phyloP scores from a whole-genome alignment of 306 rosid species.

The Cyclanthera cordifolia region DNA sequence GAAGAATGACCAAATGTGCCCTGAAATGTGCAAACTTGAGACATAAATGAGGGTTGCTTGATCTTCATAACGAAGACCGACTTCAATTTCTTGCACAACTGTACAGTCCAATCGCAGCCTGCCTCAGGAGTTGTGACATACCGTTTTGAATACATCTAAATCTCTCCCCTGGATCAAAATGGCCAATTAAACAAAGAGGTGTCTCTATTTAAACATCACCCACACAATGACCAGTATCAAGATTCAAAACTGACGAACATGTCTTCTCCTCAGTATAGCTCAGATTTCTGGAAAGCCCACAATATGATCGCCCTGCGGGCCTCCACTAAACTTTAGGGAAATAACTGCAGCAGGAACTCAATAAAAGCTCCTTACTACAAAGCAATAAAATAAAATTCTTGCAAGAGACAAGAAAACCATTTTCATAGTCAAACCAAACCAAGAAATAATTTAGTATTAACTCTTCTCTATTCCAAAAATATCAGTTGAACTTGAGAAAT shows the following conservation, averaged over 20 bases:
- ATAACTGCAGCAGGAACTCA: not conserved
- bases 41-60: not conserved
- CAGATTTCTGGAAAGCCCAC: not conserved
- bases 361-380: not conserved
- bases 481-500: not conserved
- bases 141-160: not conserved
- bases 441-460: not conserved
- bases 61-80: not conserved
- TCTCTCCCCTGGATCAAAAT: not conserved
- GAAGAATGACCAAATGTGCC: not conserved
- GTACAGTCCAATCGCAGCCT: not conserved
- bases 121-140: not conserved
- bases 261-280: not conserved
- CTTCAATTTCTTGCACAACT: not conserved
- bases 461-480: not conserved
- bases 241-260: not conserved
- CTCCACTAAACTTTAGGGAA: not conserved
- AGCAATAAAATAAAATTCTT: not conserved
- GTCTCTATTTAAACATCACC: not conserved
- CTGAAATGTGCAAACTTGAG: not conserved
- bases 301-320: not conserved
- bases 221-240: not conserved
- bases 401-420: not conserved
- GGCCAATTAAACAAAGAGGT: not conserved
- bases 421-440: not conserved